Conservation (phyloP, 306 rosid species). For the Spatholobus suberectus region DNA sequence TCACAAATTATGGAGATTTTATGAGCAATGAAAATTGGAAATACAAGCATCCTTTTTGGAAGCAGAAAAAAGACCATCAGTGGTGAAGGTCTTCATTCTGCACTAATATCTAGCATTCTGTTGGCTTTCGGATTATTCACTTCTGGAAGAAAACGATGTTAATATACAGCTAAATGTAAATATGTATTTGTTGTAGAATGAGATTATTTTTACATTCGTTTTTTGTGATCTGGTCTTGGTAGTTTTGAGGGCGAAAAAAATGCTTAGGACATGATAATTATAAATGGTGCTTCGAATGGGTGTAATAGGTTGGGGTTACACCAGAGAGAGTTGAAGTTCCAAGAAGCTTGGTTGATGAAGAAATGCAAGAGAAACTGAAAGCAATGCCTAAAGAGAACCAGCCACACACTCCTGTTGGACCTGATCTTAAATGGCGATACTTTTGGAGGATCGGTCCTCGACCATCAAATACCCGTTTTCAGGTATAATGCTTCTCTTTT, state of each 20-base stretch:
- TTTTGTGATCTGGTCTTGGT: background rate
- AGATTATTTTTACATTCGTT: background rate
- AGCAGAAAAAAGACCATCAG: background rate
- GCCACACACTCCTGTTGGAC: constrained; percentile 74
- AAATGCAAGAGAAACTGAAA: constrained; percentile 78
- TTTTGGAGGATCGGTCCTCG: constrained; percentile 97
- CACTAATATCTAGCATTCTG: background rate
- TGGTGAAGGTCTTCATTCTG: background rate
- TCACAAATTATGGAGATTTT: background rate
- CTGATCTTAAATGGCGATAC: constrained; percentile 95
- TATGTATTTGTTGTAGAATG: background rate
- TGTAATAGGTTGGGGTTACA: constrained; percentile 84
- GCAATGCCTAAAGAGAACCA: constrained; percentile 72
- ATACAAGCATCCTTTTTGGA: background rate
- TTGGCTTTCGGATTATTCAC: background rate
- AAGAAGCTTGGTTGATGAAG: constrained; percentile 86
- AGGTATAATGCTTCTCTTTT: constrained; percentile 58
- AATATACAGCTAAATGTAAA: background rate
- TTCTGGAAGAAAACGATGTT: background rate
- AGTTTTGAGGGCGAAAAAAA: background rate
- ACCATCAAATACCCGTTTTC: constrained; percentile 72
- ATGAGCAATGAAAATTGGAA: background rate
- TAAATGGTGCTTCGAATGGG: constrained; percentile 36
- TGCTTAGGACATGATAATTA: background rate
- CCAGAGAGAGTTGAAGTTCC: constrained; percentile 95